A percentile compares a stretch with the other conserved stretches of the same genome.
Evolutionary conservation across 108 stramenopile genomes (phyloP).

Genomic region (Mediolabrus comicus): DNA sequence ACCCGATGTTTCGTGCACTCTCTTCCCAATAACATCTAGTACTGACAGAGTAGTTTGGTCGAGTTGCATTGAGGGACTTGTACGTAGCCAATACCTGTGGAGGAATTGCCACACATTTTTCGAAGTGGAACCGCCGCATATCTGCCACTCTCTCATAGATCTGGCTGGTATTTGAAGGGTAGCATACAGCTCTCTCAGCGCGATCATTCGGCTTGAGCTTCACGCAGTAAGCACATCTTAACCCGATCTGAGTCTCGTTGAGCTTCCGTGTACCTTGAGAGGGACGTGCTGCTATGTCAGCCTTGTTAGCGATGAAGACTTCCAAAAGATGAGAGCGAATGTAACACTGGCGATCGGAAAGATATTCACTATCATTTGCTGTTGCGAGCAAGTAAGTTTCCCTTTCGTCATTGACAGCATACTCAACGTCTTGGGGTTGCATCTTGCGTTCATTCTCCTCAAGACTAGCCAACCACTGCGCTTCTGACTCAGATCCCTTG

Average conservation of each 20-base stretch:
- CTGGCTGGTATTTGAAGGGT: slow-evolving; percentile 65
- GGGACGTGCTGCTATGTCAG: slow-evolving; percentile 79
- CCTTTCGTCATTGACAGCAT: slow-evolving; percentile 40
- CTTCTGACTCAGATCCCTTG: no score
- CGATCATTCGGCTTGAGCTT: slow-evolving; percentile 77
- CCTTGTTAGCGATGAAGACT: slow-evolving; percentile 72
- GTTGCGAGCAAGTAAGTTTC: slow-evolving; percentile 63
- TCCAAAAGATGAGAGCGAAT: slow-evolving; percentile 84
- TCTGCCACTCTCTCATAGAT: slow-evolving; percentile 84
- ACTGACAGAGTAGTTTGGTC: slow-evolving; percentile 74
- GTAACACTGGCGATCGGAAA: slow-evolving; percentile 86
- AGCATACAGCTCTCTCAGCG: slow-evolving; percentile 86
- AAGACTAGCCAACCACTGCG: no score
- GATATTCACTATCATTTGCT: slow-evolving; percentile 69
- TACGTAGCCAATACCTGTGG: slow-evolving; percentile 62
- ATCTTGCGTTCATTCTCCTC: no score
- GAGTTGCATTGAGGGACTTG: slow-evolving; percentile 80
- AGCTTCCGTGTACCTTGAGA: slow-evolving; percentile 85
- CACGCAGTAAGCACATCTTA: slow-evolving; percentile 82
- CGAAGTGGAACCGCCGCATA: slow-evolving; percentile 91
- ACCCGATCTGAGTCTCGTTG: slow-evolving; percentile 73
- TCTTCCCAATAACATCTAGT: slow-evolving; percentile 87
- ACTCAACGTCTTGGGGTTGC: slow-evolving; percentile 27
- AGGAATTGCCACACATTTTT: slow-evolving; percentile 78
- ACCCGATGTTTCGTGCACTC: slow-evolving; percentile 75